Conservation (phyloP, 805 yeast genomes). For the Starmerella roubikii region DNA sequence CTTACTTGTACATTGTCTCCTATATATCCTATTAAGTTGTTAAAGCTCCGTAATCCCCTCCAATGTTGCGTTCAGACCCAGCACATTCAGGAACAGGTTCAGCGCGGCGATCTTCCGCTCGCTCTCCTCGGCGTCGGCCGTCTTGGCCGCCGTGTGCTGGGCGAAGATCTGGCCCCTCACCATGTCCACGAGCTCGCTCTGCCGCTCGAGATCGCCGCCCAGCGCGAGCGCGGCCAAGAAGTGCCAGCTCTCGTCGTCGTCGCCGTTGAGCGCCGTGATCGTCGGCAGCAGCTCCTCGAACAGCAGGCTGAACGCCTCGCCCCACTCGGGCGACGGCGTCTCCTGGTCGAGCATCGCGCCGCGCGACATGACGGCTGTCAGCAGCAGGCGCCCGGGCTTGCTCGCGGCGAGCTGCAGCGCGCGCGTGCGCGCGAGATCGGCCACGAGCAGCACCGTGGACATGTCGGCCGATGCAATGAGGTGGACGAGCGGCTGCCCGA, state of each 20-base stretch:
- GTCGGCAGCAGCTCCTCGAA: conserved; percentile 70
- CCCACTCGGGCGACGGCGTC: conserved; percentile 75
- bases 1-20: not conserved
- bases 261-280: conserved; percentile 70
- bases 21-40: not conserved
- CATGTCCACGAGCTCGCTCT: conserved; percentile 86
- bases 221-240: conserved; percentile 86
- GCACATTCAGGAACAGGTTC: conserved; percentile 85
- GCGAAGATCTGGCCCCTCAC: conserved; percentile 81
- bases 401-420: conserved; percentile 41
- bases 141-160: conserved; percentile 45
- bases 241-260: conserved; percentile 64
- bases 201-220: conserved; percentile 77
- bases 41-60: conserved; percentile 72
- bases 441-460: conserved; percentile 61
- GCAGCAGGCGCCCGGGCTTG: conserved; percentile 70
- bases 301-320: conserved; percentile 63
- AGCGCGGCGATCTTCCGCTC: conserved; percentile 57
- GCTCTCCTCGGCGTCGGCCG: conserved; percentile 38
- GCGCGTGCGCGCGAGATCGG: conserved; percentile 59
- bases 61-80: conserved; percentile 89
- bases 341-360: conserved; percentile 88
- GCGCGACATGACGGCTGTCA: conserved; percentile 81
- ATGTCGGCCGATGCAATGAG: conserved; percentile 71
- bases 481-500: conserved; percentile 70